Evolutionary conservation across 768 basidiomycete species (phyloP), one percentile per base, ranked within the genome.

Genomic region (Leccinum disarticulatum): DNA sequence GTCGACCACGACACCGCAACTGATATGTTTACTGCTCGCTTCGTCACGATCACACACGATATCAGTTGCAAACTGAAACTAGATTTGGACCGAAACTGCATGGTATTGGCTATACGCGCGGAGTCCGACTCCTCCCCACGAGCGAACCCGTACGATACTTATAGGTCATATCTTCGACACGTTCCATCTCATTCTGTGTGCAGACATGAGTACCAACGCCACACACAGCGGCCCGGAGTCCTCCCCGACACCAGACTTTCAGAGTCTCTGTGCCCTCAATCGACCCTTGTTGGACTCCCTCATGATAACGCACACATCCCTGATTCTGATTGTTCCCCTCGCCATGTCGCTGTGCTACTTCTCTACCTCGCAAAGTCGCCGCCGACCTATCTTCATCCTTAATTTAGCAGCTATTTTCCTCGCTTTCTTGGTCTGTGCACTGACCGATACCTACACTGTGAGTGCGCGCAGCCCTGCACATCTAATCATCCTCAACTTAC

Each of bases 281-380:
- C 59, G 61, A 25, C 64, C 65, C 14, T 46, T 59, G 10, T 19
- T 72, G 9, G 60, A 58, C 8, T 53, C 61, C 51, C 25, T 72
- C 17, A 62, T 74, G 57, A 61, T 72, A 48, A 36, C 64, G 4
- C 64, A 68, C 35, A 59, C 68, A 0, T 68, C 70, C 56, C 47
- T 63, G 10, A 35, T 59, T 0, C 57, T 72, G 17, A 62, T 68
- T 2, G 3, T 68, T 10, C 69, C 68, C 41, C 66, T 69, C 13
- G 9, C 55, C 25, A 41, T 62, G 5, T 50, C 61, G 6, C 41
- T 69, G 27, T 68, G 68, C 36, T 68, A 68, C 50, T 68, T 69
- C 17, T 68, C 67, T 11, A 66, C 58, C 3, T 15, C 53, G 5
- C 52, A 64, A 47, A 61, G 60, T 14, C 61, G 68, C 17, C 48